These are phyloP conservation scores for Triticum urartu DNA, from an alignment of 176 grass and related monocot species.

Conservation along the genomic window DNA sequence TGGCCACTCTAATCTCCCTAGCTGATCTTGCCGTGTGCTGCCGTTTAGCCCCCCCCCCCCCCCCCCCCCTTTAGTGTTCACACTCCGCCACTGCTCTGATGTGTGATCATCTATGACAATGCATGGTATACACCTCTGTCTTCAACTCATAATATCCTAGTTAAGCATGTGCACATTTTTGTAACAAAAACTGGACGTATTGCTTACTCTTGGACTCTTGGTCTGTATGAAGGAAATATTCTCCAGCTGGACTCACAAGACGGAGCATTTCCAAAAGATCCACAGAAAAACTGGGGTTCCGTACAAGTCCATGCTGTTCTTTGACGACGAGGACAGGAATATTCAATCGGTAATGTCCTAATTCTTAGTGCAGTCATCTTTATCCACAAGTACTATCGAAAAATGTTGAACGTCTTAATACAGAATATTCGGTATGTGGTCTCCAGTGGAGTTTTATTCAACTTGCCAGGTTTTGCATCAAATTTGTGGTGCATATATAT, in stretches of 20 bases:
- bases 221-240: slow-evolving; percentile 72
- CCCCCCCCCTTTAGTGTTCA: too few relatives aligned
- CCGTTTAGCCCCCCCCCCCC: too few relatives aligned
- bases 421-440: neutral
- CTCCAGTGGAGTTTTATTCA: neutral
- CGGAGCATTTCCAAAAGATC: slow-evolving; percentile 83
- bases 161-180: neutral
- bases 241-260: slow-evolving; percentile 90
- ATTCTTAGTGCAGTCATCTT: neutral
- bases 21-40: too few relatives aligned
- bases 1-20: too few relatives aligned
- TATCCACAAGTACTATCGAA: slow-evolving; percentile 2
- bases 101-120: neutral
- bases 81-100: neutral
- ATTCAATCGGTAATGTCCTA: slow-evolving; percentile 56
- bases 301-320: slow-evolving; percentile 83
- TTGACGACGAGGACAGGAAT: slow-evolving; percentile 85
- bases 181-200: neutral
- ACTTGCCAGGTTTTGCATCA: neutral
- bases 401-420: neutral
- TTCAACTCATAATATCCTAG: neutral
- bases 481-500: neutral
- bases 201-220: slow-evolving; percentile 6
- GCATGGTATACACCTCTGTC: neutral
- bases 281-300: slow-evolving; percentile 72